Conservation (phyloP, 108 stramenopile genomes). For the Parietichytrium sp. region DNA sequence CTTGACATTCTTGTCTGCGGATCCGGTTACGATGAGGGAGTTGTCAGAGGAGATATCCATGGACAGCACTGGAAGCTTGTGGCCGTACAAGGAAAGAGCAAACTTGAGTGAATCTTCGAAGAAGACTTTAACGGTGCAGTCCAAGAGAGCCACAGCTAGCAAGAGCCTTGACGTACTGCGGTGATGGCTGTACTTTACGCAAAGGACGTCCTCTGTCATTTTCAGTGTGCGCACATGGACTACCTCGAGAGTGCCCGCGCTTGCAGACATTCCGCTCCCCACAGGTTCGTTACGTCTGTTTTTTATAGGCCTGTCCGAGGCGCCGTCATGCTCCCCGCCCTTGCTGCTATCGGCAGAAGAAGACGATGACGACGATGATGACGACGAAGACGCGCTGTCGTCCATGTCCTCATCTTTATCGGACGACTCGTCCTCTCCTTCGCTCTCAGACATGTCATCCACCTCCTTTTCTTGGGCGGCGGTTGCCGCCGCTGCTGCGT, state of each 20-base stretch:
- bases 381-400: not conserved
- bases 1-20: slow-evolving; percentile 95
- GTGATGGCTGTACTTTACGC: slow-evolving; percentile 74
- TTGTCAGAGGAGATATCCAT: slow-evolving; percentile 91
- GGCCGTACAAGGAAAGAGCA: slow-evolving; percentile 92
- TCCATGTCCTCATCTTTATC: slow-evolving; percentile 50
- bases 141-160: slow-evolving; percentile 75
- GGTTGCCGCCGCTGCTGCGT: not conserved
- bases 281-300: not conserved
- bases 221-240: slow-evolving; percentile 84
- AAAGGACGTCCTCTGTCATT: slow-evolving; percentile 91
- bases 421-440: slow-evolving; percentile 55
- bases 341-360: not conserved
- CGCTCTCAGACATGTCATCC: no score
- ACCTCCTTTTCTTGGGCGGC: no score
- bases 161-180: slow-evolving; percentile 71
- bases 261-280: not conserved
- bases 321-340: not conserved
- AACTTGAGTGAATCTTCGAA: slow-evolving; percentile 97
- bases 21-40: slow-evolving; percentile 84
- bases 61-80: slow-evolving; percentile 90
- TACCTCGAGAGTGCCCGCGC: slow-evolving; percentile 47
- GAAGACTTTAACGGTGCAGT: slow-evolving; percentile 93
- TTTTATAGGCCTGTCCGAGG: not conserved
- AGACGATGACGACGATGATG: slow-evolving; percentile 19